Conservation (phyloP, 2,329 filamentous ascomycete species). For the Apiospora malaysiana region DNA sequence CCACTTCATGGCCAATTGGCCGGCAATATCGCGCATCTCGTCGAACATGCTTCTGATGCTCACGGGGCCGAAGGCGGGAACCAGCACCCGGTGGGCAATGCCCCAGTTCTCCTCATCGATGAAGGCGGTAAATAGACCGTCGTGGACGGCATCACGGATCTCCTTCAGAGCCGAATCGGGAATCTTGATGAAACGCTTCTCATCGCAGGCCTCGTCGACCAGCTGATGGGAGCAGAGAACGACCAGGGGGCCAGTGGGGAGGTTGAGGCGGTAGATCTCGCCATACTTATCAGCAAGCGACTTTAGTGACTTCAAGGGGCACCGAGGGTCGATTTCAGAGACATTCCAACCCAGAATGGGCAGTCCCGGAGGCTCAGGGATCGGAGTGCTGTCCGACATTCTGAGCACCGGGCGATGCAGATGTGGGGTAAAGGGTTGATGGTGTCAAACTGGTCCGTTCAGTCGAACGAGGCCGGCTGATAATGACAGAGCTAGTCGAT, state of each 20-base stretch:
- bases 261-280: slow-evolving; percentile 21
- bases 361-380: slow-evolving; percentile 23
- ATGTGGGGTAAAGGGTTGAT: neutral
- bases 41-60: slow-evolving; percentile 72
- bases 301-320: slow-evolving; percentile 16
- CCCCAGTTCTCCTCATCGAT: slow-evolving; percentile 66
- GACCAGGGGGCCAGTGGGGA: slow-evolving; percentile 17
- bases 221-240: slow-evolving; percentile 39
- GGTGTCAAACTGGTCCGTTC: neutral
- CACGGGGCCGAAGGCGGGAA: slow-evolving; percentile 73
- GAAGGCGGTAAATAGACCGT: slow-evolving; percentile 69
- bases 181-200: slow-evolving; percentile 68
- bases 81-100: slow-evolving; percentile 68
- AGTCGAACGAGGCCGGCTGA: neutral
- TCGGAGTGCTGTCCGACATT: slow-evolving; percentile 19
- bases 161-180: slow-evolving; percentile 52
- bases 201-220: slow-evolving; percentile 68
- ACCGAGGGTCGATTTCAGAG: slow-evolving; percentile 20
- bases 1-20: slow-evolving; percentile 71
- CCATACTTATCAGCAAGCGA: slow-evolving; percentile 24
- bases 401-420: neutral
- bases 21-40: slow-evolving; percentile 71
- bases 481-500: neutral
- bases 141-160: slow-evolving; percentile 47
- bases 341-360: slow-evolving; percentile 25